These are phyloP conservation scores for Colletotrichum theobromicola DNA, from an alignment of 2,329 filamentous ascomycete species.

Conservation along the genomic window DNA sequence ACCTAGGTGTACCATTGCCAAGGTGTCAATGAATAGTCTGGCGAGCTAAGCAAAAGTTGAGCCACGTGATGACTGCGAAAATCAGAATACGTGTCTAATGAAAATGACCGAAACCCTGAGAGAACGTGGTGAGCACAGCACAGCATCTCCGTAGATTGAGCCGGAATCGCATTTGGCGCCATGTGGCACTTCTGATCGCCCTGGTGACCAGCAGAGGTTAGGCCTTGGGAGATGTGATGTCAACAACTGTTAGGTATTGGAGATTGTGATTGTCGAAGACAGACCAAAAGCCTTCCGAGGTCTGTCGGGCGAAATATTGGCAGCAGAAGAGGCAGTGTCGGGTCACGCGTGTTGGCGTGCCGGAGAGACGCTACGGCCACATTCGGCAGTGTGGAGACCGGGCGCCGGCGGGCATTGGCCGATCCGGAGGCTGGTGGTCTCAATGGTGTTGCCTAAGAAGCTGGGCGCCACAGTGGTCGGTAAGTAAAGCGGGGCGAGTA, in stretches of 20 bases:
- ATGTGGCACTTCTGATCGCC: background rate
- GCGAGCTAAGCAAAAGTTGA: background rate
- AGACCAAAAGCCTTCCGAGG: background rate
- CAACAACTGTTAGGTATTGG: background rate
- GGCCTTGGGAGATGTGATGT: background rate
- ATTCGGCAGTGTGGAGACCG: background rate
- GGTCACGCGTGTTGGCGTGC: slow-evolving; percentile 12
- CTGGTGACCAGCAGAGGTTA: background rate
- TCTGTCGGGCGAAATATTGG: slow-evolving; percentile 11
- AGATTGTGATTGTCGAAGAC: background rate
- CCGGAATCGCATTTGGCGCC: background rate
- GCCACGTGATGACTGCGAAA: background rate
- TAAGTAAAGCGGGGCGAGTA: background rate
- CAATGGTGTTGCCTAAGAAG: background rate
- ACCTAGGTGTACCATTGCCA: background rate
- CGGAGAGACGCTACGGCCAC: slow-evolving; percentile 7
- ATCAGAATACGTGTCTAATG: background rate
- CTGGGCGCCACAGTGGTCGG: slow-evolving; percentile 6
- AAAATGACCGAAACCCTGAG: background rate
- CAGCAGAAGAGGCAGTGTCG: slow-evolving; percentile 15
- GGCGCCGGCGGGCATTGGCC: slow-evolving; percentile 6
- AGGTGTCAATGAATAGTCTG: background rate
- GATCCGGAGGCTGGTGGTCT: slow-evolving; percentile 1
- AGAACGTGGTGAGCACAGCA: background rate
- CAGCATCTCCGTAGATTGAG: background rate